Conservation (phyloP, 2,329 filamentous ascomycete genomes). For the Cladosporium sp. region DNA sequence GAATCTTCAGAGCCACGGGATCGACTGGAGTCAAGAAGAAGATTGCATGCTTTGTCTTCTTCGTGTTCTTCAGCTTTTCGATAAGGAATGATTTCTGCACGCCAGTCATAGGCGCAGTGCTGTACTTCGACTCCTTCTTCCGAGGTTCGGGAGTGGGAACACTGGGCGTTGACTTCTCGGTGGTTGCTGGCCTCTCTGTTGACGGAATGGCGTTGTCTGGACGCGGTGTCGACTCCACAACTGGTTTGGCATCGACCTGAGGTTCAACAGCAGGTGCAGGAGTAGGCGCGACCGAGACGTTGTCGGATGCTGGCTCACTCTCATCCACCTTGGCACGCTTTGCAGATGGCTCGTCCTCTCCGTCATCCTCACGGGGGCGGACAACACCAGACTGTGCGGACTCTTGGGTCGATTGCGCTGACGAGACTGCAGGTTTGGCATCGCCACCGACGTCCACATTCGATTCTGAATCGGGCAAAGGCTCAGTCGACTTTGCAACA, state of each 20-base stretch:
- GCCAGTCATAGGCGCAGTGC: slow-evolving; percentile 50
- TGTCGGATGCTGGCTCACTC: slow-evolving; percentile 20
- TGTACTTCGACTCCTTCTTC: slow-evolving; percentile 23
- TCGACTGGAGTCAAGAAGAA: slow-evolving; percentile 77
- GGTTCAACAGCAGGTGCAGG: slow-evolving; percentile 16
- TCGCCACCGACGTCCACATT: not conserved
- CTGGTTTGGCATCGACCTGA: slow-evolving; percentile 11
- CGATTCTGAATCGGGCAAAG: not conserved
- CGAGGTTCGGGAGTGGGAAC: slow-evolving; percentile 7
- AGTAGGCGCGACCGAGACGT: not conserved
- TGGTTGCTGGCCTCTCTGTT: slow-evolving; percentile 20
- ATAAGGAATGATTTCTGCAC: slow-evolving; percentile 60
- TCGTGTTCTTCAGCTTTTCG: slow-evolving; percentile 66
- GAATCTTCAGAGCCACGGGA: slow-evolving; percentile 68
- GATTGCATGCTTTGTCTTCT: slow-evolving; percentile 77
- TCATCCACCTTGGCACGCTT: slow-evolving; percentile 77
- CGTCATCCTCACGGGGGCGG: slow-evolving; percentile 74
- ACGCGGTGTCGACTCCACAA: not conserved
- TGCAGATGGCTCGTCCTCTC: slow-evolving; percentile 58
- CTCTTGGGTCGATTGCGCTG: slow-evolving; percentile 10
- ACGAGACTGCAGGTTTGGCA: not conserved
- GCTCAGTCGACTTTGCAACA: slow-evolving; percentile 3
- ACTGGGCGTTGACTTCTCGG: slow-evolving; percentile 10
- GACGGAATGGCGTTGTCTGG: slow-evolving; percentile 7
- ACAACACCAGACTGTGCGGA: slow-evolving; percentile 41